These are phyloP conservation scores for Kwoniella sp. DNA, from an alignment of 768 basidiomycete species.

Conservation along the genomic window DNA sequence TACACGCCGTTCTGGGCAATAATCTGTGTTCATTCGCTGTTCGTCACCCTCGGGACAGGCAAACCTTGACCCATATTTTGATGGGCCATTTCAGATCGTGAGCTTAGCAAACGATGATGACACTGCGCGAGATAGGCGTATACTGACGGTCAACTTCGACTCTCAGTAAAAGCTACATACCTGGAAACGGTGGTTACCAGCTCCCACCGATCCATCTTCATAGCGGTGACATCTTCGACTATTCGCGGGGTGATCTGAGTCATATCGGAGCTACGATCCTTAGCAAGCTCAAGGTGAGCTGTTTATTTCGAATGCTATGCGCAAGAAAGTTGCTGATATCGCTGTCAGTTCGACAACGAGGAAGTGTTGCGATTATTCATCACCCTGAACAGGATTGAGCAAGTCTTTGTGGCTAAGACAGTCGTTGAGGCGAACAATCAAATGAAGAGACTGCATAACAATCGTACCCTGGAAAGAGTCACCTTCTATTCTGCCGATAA, in stretches of 20 bases:
- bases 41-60: conserved; percentile 69
- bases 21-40: conserved; percentile 73
- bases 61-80: conserved; percentile 63
- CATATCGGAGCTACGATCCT: conserved; percentile 70
- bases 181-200: conserved; percentile 18
- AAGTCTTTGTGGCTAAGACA: conserved; percentile 65
- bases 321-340: neutral
- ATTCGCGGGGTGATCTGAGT: conserved; percentile 70
- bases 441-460: conserved; percentile 43
- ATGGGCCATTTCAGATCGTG: conserved; percentile 20
- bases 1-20: conserved; percentile 66
- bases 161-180: conserved; percentile 21
- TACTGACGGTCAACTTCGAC: too few species aligned
- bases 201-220: conserved; percentile 52
- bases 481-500: conserved; percentile 35
- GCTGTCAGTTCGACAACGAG: conserved; percentile 58
- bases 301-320: conserved; percentile 13
- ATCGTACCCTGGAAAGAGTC: conserved; percentile 3
- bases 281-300: conserved; percentile 73
- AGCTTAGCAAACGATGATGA: neutral
- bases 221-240: conserved; percentile 80
- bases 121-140: too few species aligned
- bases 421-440: conserved; percentile 67
- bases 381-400: conserved; percentile 73
- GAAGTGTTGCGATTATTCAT: conserved; percentile 80